These are phyloP conservation scores for Aspergillus proliferans DNA, from an alignment of 2,329 filamentous ascomycete genomes.

Conservation along the genomic window DNA sequence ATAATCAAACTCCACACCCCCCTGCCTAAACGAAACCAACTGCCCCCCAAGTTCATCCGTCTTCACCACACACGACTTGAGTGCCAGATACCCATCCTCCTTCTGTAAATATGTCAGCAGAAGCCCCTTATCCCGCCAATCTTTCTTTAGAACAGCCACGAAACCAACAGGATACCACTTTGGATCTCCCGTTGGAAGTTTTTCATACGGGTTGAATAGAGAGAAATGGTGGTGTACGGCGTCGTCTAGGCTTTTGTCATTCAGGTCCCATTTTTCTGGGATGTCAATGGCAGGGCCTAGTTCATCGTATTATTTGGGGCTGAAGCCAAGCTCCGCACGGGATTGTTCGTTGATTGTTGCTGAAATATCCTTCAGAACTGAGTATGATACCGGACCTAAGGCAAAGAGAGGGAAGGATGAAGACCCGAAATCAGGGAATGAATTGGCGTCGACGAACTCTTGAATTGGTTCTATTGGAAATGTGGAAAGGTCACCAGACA, in stretches of 20 bases:
- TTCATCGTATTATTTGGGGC: not conserved
- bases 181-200: not conserved
- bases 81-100: not conserved
- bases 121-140: not conserved
- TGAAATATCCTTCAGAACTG: not conserved
- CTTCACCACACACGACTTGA: not conserved
- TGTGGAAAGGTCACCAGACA: not conserved
- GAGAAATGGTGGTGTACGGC: not conserved
- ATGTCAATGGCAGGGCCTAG: not conserved
- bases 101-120: not conserved
- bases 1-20: not conserved
- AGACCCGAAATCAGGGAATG: not conserved
- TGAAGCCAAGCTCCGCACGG: not conserved
- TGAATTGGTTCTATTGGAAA: not conserved
- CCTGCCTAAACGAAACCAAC: not conserved
- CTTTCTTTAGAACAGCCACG: not conserved
- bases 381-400: not conserved
- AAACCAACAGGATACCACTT: not conserved
- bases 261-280: not conserved
- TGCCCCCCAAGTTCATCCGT: not conserved
- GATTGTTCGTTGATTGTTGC: not conserved
- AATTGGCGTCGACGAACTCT: not conserved
- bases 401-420: not conserved
- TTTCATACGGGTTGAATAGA: not conserved
- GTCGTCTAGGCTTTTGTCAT: not conserved